Percentiles rank a stretch among this genome's conserved stretches.
Evolutionary conservation across 1,139 yeast species (phyloP).

Genomic region (Suhomyces wounanorum): DNA sequence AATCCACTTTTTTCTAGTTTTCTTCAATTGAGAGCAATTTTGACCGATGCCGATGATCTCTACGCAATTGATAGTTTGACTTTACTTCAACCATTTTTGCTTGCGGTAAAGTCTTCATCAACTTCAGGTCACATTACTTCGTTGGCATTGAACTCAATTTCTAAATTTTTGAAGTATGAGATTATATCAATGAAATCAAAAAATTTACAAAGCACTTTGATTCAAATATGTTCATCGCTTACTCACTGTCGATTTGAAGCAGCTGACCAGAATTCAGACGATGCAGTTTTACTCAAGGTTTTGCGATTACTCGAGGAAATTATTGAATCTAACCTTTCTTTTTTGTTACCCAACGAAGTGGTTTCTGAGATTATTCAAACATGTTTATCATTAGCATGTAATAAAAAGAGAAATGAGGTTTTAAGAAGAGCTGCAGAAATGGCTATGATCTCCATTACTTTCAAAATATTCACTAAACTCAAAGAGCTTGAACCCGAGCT

Average conservation of each 20-base stretch:
- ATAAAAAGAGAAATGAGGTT: constrained; percentile 87
- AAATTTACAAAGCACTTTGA: constrained; percentile 51
- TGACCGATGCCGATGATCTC: constrained; percentile 57
- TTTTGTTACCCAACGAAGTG: constrained; percentile 72
- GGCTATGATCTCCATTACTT: constrained; percentile 72
- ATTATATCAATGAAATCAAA: constrained; percentile 49
- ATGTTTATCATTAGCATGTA: constrained; percentile 88
- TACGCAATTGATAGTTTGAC: constrained; percentile 69
- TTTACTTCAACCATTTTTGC: constrained; percentile 79
- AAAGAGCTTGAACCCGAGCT: constrained; percentile 56
- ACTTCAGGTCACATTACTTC: constrained; percentile 88
- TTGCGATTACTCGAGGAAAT: constrained; percentile 72
- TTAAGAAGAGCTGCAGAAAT: constrained; percentile 88
- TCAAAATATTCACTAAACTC: constrained; percentile 65
- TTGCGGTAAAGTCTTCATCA: constrained; percentile 81
- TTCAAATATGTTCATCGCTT: constrained; percentile 70
- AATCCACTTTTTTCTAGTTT: constrained; percentile 80
- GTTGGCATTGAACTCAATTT: constrained; percentile 73
- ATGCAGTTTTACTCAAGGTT: constrained; percentile 83
- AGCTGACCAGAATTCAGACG: constrained; percentile 90
- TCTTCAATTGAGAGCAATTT: constrained; percentile 71
- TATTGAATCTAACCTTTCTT: constrained; percentile 65
- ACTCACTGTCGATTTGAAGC: constrained; percentile 97
- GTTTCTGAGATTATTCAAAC: constrained; percentile 90
- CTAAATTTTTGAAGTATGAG: constrained; percentile 69